These are phyloP conservation scores for Clonostachys sp. DNA, from an alignment of 2,329 filamentous ascomycete species.

Conservation along the genomic window DNA sequence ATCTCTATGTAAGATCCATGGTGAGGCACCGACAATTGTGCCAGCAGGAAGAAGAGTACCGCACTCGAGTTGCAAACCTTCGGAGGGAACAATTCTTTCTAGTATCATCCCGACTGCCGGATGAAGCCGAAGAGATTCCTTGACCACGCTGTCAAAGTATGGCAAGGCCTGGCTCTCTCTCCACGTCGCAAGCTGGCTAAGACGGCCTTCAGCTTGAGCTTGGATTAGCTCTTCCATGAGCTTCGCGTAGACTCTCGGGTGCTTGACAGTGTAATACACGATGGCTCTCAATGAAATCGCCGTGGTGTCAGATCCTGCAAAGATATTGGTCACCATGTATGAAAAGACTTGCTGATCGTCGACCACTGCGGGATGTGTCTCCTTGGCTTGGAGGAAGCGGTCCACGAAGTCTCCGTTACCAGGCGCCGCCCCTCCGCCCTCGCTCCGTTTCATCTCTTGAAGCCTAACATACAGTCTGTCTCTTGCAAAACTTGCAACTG, in stretches of 20 bases:
- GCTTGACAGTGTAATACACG: constrained; percentile 28
- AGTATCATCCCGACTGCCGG: constrained; percentile 41
- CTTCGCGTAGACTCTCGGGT: constrained; percentile 16
- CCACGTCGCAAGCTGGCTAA: constrained; percentile 12
- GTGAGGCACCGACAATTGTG: constrained; percentile 31
- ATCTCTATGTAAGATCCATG: constrained; percentile 32
- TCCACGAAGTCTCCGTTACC: constrained; percentile 2
- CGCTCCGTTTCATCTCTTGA: neutral
- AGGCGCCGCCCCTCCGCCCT: no score
- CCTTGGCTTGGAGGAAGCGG: constrained; percentile 1
- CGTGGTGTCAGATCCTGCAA: constrained; percentile 30
- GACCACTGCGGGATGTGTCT: constrained; percentile 1
- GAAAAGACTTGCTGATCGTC: constrained; percentile 2
- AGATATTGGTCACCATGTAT: constrained; percentile 6
- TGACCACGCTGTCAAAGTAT: constrained; percentile 46
- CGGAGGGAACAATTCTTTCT: constrained; percentile 42
- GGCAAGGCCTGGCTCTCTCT: constrained; percentile 18
- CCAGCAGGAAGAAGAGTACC: constrained; percentile 26
- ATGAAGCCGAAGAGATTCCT: constrained; percentile 43
- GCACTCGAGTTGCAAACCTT: constrained; percentile 25
- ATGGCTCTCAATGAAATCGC: constrained; percentile 23
- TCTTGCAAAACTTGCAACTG: constrained; percentile 8
- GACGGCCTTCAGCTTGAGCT: constrained; percentile 13
- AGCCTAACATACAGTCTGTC: neutral
- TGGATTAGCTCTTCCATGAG: constrained; percentile 27